A percentile compares a stretch with the other conserved stretches of the same genome.
Conservation (phyloP, 208 protist species). For the Trichomonas gallinae region DNA sequence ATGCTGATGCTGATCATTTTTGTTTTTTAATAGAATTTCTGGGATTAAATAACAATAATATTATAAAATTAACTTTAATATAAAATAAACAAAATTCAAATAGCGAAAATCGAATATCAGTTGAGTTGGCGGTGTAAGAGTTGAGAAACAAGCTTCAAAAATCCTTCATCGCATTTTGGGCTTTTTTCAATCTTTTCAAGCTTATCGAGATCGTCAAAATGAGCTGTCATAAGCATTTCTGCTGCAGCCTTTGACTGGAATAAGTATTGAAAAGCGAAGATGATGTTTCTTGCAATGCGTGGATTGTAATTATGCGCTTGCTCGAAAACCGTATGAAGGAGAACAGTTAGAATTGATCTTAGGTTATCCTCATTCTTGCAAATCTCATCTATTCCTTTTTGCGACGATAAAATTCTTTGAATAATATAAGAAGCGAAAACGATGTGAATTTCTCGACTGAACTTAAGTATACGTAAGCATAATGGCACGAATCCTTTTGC, state of each 20-base stretch:
- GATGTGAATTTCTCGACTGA: slow-evolving; percentile 77
- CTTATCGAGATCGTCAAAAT: not conserved
- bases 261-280: not conserved
- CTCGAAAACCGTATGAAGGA: not conserved
- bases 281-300: not conserved
- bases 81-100: not conserved
- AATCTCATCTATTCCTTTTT: slow-evolving; percentile 85
- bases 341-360: not conserved
- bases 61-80: not conserved
- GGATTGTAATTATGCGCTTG: not conserved
- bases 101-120: not conserved
- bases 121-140: not conserved
- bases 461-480: slow-evolving; percentile 91
- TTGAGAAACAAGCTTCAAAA: not conserved
- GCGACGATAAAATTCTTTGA: slow-evolving; percentile 91
- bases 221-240: not conserved
- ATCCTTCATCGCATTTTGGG: not conserved
- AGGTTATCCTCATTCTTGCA: slow-evolving; percentile 69
- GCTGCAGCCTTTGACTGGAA: not conserved
- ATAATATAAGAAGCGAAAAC: slow-evolving; percentile 97
- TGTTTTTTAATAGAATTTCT: no score
- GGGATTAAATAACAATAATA: no score
- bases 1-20: no score
- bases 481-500: slow-evolving; percentile 95
- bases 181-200: not conserved